Evolutionary conservation across 2,329 filamentous ascomycete species (phyloP).

Genomic region (Alternaria triticina): DNA sequence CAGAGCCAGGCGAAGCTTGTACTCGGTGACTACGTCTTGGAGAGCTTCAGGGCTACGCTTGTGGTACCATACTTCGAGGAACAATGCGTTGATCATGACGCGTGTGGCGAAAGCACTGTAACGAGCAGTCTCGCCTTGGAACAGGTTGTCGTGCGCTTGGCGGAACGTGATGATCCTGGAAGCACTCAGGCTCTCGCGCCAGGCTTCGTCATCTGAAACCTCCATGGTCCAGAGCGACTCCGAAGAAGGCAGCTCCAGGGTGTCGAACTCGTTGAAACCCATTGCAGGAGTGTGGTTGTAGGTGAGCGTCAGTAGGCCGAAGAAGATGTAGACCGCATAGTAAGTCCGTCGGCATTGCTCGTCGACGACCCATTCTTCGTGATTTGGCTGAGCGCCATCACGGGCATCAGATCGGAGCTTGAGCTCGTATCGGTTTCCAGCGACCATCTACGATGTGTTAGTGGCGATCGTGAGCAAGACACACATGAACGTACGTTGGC

Average conservation of each 20-base stretch:
- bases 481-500: constrained; percentile 64
- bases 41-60: constrained; percentile 97
- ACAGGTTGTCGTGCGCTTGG: constrained; percentile 92
- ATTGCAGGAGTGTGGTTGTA: constrained; percentile 99
- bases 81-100: constrained; percentile 98
- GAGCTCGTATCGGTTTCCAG: constrained; percentile 93
- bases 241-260: constrained; percentile 87
- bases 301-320: constrained; percentile 89
- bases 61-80: constrained; percentile 98
- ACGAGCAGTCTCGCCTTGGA: constrained; percentile 86
- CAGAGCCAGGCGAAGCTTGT: constrained; percentile 92
- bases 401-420: constrained; percentile 92
- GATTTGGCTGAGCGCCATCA: constrained; percentile 74
- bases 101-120: constrained; percentile 98
- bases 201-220: constrained; percentile 76
- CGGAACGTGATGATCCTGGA: constrained; percentile 84
- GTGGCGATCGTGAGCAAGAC: neutral
- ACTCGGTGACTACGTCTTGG: constrained; percentile 96
- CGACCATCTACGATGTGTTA: constrained; percentile 71
- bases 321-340: constrained; percentile 99
- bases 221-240: constrained; percentile 94
- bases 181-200: constrained; percentile 77
- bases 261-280: constrained; percentile 97
- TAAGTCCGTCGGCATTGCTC: constrained; percentile 96
- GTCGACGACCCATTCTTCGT: constrained; percentile 94